Evolutionary conservation across 2,329 filamentous ascomycete genomes (phyloP).

Genomic region (Hypoxylon sp.): DNA sequence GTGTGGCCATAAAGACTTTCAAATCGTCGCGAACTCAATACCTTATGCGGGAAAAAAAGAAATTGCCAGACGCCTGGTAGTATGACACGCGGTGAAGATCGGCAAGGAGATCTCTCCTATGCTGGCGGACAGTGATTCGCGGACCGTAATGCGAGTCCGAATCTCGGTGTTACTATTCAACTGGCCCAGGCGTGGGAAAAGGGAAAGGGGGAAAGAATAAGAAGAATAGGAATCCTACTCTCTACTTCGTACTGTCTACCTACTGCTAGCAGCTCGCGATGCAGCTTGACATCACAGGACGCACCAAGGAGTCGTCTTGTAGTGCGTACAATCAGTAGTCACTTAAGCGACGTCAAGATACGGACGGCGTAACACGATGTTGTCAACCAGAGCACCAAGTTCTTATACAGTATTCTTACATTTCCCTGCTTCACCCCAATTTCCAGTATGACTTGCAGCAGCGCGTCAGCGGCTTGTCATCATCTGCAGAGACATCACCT

Average conservation of each 20-base stretch:
- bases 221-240: slow-evolving; percentile 16
- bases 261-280: slow-evolving; percentile 1
- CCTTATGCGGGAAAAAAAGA: slow-evolving; percentile 24
- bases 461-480: slow-evolving; percentile 31
- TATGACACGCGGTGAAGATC: slow-evolving; percentile 34
- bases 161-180: slow-evolving; percentile 15
- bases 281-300: slow-evolving; percentile 27
- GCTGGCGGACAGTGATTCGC: slow-evolving; percentile 32
- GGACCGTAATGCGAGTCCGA: slow-evolving; percentile 15
- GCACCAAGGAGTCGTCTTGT: slow-evolving; percentile 5
- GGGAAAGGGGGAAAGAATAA: no score
- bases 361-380: slow-evolving; percentile 7
- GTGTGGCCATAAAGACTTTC: slow-evolving; percentile 1
- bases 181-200: no score
- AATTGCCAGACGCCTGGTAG: slow-evolving; percentile 19
- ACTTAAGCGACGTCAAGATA: slow-evolving; percentile 14
- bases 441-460: slow-evolving; percentile 34
- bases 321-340: slow-evolving; percentile 22
- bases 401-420: no score
- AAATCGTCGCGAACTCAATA: slow-evolving; percentile 30
- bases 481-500: slow-evolving; percentile 10
- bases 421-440: background rate
- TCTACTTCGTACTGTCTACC: background rate
- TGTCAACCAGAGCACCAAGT: slow-evolving; percentile 6
- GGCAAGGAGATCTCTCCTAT: slow-evolving; percentile 23